Evolutionary conservation across 148 eudicot species (phyloP).

Genomic region (Arbutus unedo): DNA sequence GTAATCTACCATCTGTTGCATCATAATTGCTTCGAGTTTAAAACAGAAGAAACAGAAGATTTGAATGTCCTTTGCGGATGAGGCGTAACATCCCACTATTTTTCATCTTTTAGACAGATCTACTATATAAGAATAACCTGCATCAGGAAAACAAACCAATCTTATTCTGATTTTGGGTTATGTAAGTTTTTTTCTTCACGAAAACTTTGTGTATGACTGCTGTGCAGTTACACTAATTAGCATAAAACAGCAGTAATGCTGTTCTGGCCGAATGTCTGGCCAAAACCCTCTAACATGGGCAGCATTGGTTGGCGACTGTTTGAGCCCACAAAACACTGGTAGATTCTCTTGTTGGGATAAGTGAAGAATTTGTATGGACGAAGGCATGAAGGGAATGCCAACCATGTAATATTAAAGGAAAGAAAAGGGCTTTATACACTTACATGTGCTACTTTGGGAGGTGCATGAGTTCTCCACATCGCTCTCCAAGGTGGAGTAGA

Average conservation of each 20-base stretch:
- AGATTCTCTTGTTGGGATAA: not conserved
- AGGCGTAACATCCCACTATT: not conserved
- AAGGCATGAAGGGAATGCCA: not conserved
- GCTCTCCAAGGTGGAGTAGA: not conserved
- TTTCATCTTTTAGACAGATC: not conserved
- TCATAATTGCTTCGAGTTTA: not conserved
- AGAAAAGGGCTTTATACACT: not conserved
- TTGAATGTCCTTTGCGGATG: not conserved
- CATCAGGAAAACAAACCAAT: not conserved
- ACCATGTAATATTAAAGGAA: not conserved
- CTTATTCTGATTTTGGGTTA: not conserved
- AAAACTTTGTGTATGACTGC: not conserved
- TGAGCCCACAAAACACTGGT: not conserved
- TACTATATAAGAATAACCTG: not conserved
- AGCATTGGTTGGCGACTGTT: not conserved
- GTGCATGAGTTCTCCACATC: not conserved
- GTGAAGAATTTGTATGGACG: not conserved
- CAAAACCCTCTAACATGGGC: not conserved
- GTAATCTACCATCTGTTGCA: not conserved
- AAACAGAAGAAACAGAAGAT: not conserved
- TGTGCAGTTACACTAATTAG: not conserved
- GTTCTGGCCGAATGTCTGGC: not conserved
- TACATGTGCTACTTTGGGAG: not conserved
- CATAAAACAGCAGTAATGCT: not conserved
- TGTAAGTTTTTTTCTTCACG: not conserved